phyloP scores from a whole-genome alignment of 306 rosid genomes.

The Calophaca sinica region DNA sequence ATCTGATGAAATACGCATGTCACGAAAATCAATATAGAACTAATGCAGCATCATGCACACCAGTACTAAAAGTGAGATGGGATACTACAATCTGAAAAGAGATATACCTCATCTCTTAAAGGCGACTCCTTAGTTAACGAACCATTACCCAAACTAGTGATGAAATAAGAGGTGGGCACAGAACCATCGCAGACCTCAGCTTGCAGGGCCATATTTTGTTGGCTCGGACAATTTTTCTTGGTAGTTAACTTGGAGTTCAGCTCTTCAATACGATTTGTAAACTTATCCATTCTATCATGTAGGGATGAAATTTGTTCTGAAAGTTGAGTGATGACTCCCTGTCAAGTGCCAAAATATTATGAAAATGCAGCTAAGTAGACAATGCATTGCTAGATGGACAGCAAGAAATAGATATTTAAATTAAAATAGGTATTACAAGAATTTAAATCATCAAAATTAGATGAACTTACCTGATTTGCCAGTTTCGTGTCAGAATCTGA shows the following conservation, averaged over 20 bases:
- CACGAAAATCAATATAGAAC: constrained; percentile 18
- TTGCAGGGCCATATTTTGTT: constrained; percentile 75
- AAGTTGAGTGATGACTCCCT: constrained; percentile 73
- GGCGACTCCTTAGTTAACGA: constrained; percentile 75
- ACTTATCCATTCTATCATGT: constrained; percentile 94
- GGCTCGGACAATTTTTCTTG: constrained; percentile 66
- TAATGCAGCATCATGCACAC: neutral
- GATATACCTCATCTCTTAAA: constrained; percentile 79
- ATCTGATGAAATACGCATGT: constrained; percentile 55
- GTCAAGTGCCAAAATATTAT: constrained; percentile 35
- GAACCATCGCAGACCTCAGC: constrained; percentile 79
- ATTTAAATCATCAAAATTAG: neutral
- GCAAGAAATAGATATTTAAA: constrained; percentile 23
- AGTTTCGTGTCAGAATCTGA: constrained; percentile 59
- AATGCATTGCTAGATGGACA: constrained; percentile 7
- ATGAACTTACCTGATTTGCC: constrained; percentile 64
- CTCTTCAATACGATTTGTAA: constrained; percentile 78
- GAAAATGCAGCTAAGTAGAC: neutral
- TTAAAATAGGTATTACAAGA: constrained; percentile 17
- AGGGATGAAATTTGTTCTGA: constrained; percentile 90
- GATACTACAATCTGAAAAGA: constrained; percentile 26
- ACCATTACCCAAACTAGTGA: constrained; percentile 69
- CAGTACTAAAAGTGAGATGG: neutral
- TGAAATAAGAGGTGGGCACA: constrained; percentile 72
- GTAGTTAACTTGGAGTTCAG: constrained; percentile 74